A percentile compares a stretch with the other conserved stretches of the same genome.
Evolutionary conservation across 805 yeast species (phyloP).

Genomic region (Candida oleophila): DNA sequence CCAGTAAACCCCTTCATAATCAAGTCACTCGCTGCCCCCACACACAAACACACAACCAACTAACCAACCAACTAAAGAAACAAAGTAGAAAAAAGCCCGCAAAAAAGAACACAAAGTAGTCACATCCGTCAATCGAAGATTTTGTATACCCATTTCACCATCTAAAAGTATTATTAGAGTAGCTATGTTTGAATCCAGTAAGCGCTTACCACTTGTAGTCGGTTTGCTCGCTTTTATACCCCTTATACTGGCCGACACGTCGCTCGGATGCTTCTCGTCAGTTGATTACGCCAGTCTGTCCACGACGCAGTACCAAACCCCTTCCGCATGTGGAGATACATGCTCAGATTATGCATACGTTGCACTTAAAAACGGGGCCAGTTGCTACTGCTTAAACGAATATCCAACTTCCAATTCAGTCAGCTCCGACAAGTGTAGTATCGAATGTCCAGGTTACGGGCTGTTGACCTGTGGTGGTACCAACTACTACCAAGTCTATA

Average conservation of each 20-base stretch:
- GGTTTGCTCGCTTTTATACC: neutral
- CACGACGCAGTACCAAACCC: constrained; percentile 25
- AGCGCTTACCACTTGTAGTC: neutral
- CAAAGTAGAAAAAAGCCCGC: too few species aligned
- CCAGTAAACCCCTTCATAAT: too few species aligned
- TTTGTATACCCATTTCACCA: too few species aligned
- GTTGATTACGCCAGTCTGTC: constrained; percentile 26
- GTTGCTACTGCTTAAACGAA: constrained; percentile 37
- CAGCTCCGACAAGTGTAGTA: constrained; percentile 20
- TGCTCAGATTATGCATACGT: constrained; percentile 37
- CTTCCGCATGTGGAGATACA: constrained; percentile 24
- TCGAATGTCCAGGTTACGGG: constrained; percentile 35
- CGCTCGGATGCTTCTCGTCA: constrained; percentile 30
- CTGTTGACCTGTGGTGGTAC: constrained; percentile 38
- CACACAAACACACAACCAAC: too few species aligned
- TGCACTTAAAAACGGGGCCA: constrained; percentile 34
- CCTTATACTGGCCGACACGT: neutral
- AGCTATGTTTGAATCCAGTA: neutral
- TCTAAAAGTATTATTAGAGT: too few species aligned
- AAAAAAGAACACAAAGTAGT: too few species aligned
- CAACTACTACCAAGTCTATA: constrained; percentile 28
- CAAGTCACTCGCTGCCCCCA: too few species aligned
- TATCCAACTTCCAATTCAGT: constrained; percentile 20
- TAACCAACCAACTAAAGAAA: too few species aligned
- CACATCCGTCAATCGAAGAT: too few species aligned